These are phyloP conservation scores for Beauveria asiatica DNA, from an alignment of 2,329 filamentous ascomycete genomes.

Conservation along the genomic window DNA sequence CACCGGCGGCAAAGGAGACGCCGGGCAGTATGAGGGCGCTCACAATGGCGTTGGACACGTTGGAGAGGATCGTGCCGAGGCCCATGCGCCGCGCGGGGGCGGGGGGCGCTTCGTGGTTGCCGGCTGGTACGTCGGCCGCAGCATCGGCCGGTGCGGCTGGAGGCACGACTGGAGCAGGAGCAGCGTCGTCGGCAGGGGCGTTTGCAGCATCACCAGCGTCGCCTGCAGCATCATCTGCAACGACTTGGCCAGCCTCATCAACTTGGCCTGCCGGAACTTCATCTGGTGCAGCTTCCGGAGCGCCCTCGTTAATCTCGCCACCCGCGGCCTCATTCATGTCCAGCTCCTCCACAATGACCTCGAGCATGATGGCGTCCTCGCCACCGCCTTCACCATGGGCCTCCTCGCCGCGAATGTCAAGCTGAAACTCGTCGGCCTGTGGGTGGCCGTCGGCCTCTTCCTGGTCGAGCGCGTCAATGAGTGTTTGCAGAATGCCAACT, in stretches of 20 bases:
- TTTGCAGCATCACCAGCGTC: background rate
- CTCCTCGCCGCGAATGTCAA: slow-evolving; percentile 1
- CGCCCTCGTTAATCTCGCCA: background rate
- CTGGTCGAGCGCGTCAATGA: slow-evolving; percentile 28
- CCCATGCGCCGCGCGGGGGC: slow-evolving; percentile 26
- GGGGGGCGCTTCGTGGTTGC: slow-evolving; percentile 25
- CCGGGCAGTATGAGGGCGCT: slow-evolving; percentile 66
- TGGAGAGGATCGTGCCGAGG: slow-evolving; percentile 29
- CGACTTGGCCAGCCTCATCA: background rate
- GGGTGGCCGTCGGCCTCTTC: slow-evolving; percentile 23
- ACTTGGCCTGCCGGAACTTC: background rate
- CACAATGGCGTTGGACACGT: slow-evolving; percentile 41
- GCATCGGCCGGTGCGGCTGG: slow-evolving; percentile 1
- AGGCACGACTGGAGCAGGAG: background rate
- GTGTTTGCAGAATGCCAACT: slow-evolving; percentile 27
- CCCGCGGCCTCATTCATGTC: slow-evolving; percentile 23
- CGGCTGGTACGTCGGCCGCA: slow-evolving; percentile 9
- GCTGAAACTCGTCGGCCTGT: background rate
- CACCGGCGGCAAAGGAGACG: slow-evolving; percentile 71
- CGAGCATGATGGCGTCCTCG: slow-evolving; percentile 23
- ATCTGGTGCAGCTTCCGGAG: background rate
- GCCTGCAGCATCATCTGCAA: background rate
- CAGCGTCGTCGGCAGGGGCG: background rate
- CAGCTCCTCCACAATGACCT: slow-evolving; percentile 26
- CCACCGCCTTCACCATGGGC: slow-evolving; percentile 16